Conservation (phyloP, 768 basidiomycete genomes). For the Lactarius vividus region DNA sequence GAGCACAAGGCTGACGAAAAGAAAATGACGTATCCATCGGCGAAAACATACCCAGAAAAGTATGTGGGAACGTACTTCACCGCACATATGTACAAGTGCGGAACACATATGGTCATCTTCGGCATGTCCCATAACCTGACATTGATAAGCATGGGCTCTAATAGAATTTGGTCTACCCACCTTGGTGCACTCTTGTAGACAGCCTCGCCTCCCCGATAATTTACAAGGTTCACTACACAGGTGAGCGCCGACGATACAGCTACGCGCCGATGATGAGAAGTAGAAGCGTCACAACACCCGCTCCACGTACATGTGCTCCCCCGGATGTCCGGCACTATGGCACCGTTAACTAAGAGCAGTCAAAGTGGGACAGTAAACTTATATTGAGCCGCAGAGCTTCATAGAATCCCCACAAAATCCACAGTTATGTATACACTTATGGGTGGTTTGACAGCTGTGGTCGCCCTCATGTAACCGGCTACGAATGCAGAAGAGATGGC, state of each 20-base stretch:
- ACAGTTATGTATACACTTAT: constrained; percentile 46
- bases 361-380: constrained; percentile 27
- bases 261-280: constrained; percentile 29
- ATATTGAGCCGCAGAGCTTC: constrained; percentile 47
- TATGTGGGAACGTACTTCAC: constrained; percentile 40
- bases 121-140: constrained; percentile 45
- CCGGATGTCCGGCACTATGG: constrained; percentile 56
- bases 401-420: constrained; percentile 39
- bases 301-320: constrained; percentile 48
- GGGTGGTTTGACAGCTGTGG: constrained; percentile 52
- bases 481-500: constrained; percentile 49
- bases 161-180: constrained; percentile 31
- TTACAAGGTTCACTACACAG: constrained; percentile 53
- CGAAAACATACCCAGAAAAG: background rate
- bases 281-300: background rate
- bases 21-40: background rate
- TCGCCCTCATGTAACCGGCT: constrained; percentile 43
- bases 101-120: constrained; percentile 54
- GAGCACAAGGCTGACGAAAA: constrained; percentile 26
- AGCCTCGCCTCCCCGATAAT: constrained; percentile 47
- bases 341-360: background rate
- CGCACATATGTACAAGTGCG: constrained; percentile 53
- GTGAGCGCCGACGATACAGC: constrained; percentile 50
- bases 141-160: background rate
- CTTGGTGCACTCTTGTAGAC: constrained; percentile 51